phyloP scores from a whole-genome alignment of 2,329 filamentous ascomycete genomes.

The Mariannaea elegans region DNA sequence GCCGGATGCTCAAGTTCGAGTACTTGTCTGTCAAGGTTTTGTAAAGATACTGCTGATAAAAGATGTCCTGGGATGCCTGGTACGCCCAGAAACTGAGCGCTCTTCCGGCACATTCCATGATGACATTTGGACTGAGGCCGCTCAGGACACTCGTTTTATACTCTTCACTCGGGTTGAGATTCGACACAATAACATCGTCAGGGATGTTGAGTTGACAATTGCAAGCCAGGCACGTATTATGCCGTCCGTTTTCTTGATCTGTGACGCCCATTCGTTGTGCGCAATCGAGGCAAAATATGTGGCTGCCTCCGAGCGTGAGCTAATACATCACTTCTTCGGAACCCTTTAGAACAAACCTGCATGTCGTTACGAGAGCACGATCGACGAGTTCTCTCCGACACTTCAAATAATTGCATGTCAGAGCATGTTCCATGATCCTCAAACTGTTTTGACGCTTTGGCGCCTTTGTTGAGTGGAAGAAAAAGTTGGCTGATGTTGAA shows the following conservation, averaged over 20 bases:
- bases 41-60: slow-evolving; percentile 78
- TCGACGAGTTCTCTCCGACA: slow-evolving; percentile 76
- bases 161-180: slow-evolving; percentile 83
- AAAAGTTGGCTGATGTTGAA: no score
- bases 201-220: slow-evolving; percentile 71
- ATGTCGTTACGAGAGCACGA: slow-evolving; percentile 85
- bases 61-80: slow-evolving; percentile 84
- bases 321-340: not conserved
- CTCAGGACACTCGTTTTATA: slow-evolving; percentile 89
- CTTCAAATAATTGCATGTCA: slow-evolving; percentile 83
- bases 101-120: slow-evolving; percentile 87
- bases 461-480: no score
- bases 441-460: no score
- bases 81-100: slow-evolving; percentile 88
- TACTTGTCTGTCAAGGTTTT: slow-evolving; percentile 80
- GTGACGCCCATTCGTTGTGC: slow-evolving; percentile 72
- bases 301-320: slow-evolving; percentile 57
- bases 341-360: slow-evolving; percentile 65
- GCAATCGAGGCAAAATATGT: slow-evolving; percentile 86
- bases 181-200: slow-evolving; percentile 77
- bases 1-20: slow-evolving; percentile 66
- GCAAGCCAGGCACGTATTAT: slow-evolving; percentile 79
- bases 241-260: slow-evolving; percentile 42
- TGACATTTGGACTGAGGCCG: slow-evolving; percentile 79
- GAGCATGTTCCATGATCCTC: slow-evolving; percentile 73